A percentile compares a stretch with the other conserved stretches of the same genome.
These are phyloP conservation scores for Teratosphaeria nubilosa DNA, from an alignment of 2,329 filamentous ascomycete genomes.

Conservation along the genomic window DNA sequence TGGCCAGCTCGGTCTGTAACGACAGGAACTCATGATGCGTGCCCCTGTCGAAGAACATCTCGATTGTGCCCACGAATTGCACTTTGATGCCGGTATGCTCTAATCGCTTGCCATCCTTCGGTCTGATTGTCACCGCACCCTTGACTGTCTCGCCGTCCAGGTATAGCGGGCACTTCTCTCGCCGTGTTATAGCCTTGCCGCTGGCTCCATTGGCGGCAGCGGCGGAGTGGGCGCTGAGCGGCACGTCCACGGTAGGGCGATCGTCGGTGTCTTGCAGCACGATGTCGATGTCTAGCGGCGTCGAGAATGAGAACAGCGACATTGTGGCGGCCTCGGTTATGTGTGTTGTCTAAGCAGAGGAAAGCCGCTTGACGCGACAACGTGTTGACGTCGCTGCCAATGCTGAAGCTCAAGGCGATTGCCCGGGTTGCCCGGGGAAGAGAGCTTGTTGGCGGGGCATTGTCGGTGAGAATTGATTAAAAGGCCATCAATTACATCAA, in stretches of 20 bases:
- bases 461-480: too few species aligned
- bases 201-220: neutral
- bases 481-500: too few species aligned
- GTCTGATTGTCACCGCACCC: conserved; percentile 85
- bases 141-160: conserved; percentile 98
- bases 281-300: conserved; percentile 96
- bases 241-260: conserved; percentile 89
- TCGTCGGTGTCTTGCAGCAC: conserved; percentile 93
- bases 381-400: neutral
- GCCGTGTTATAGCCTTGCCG: conserved; percentile 38
- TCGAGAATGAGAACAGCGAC: conserved; percentile 93
- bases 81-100: conserved; percentile 99
- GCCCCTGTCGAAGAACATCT: conserved; percentile 99
- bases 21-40: conserved; percentile 99
- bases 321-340: conserved; percentile 40
- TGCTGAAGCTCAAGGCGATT: neutral
- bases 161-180: conserved; percentile 93
- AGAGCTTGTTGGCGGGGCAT: too few species aligned
- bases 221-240: conserved; percentile 77
- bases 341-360: neutral
- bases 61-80: conserved; percentile 98
- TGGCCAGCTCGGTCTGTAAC: conserved; percentile 89
- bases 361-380: neutral
- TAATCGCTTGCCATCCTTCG: conserved; percentile 94
- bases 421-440: neutral